phyloP scores from a whole-genome alignment of 2,329 filamentous ascomycete genomes.

The Diaporthe aspalathi region DNA sequence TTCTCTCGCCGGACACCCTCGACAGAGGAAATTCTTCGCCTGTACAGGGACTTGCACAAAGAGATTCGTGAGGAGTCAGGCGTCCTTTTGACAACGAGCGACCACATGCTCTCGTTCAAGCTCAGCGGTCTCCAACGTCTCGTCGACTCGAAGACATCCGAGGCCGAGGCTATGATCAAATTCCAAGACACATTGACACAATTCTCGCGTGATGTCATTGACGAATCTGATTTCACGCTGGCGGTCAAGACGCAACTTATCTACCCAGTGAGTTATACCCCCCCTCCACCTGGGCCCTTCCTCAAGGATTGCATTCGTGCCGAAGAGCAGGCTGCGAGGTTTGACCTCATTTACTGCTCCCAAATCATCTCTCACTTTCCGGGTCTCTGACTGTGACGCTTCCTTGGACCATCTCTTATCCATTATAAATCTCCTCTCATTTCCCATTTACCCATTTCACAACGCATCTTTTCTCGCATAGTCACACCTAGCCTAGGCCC shows the following conservation, averaged over 20 bases:
- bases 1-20: conserved; percentile 65
- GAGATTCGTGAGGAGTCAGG: conserved; percentile 57
- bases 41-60: conserved; percentile 54
- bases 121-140: conserved; percentile 70
- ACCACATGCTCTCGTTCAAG: conserved; percentile 74
- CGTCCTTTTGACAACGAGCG: conserved; percentile 70
- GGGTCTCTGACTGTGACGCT: no score
- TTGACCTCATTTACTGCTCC: no score
- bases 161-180: conserved; percentile 60
- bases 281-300: no score
- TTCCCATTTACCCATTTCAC: no score
- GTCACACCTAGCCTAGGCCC: no score
- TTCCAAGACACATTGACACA: conserved; percentile 62
- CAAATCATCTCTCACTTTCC: no score
- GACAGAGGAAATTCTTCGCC: conserved; percentile 42
- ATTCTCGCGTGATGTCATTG: conserved; percentile 69
- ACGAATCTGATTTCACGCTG: conserved; percentile 71
- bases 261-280: conserved; percentile 53
- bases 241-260: conserved; percentile 67
- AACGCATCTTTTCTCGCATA: no score
- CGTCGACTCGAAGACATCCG: conserved; percentile 55
- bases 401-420: no score
- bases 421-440: no score
- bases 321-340: no score
- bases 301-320: background rate